phyloP scores from a whole-genome alignment of 2,329 filamentous ascomycete species.

The Cladosporium sp. region DNA sequence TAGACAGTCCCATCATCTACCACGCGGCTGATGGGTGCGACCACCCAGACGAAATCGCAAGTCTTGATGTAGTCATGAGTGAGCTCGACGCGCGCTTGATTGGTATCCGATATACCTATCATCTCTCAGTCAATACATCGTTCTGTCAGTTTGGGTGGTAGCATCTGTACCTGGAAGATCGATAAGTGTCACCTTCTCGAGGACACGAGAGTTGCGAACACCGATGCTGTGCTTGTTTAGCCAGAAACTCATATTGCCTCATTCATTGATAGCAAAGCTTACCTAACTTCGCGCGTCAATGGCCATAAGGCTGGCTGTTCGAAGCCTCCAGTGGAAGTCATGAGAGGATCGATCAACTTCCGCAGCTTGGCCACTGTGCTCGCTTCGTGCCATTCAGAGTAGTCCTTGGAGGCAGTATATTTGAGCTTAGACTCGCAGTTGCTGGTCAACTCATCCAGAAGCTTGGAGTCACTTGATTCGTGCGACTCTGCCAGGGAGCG shows the following conservation, averaged over 20 bases:
- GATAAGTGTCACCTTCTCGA: constrained; percentile 19
- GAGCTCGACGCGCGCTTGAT: constrained; percentile 18
- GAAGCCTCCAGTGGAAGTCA: constrained; percentile 7
- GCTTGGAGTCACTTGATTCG: background rate
- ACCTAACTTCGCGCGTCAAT: constrained; percentile 19
- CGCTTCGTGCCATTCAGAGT: constrained; percentile 16
- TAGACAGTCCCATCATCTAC: constrained; percentile 17
- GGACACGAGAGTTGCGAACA: constrained; percentile 16
- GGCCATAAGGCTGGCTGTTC: constrained; percentile 22
- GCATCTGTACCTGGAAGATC: constrained; percentile 21
- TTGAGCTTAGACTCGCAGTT: constrained; percentile 5
- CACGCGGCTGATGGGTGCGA: constrained; percentile 18
- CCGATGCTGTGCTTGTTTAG: constrained; percentile 14
- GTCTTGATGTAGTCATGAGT: constrained; percentile 18
- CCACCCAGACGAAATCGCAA: constrained; percentile 23
- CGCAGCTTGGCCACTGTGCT: constrained; percentile 14
- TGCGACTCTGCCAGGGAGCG: background rate
- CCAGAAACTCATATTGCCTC: background rate
- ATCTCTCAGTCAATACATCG: background rate
- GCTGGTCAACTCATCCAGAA: background rate
- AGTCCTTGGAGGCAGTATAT: background rate
- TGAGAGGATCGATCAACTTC: constrained; percentile 17
- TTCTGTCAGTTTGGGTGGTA: background rate
- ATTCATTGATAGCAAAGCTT: too few species aligned
- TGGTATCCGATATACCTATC: constrained; percentile 22